Percentiles rank a stretch among this genome's conserved stretches.
Conservation (phyloP, 305 asterid genomes). For the Fraxinus greggii region DNA sequence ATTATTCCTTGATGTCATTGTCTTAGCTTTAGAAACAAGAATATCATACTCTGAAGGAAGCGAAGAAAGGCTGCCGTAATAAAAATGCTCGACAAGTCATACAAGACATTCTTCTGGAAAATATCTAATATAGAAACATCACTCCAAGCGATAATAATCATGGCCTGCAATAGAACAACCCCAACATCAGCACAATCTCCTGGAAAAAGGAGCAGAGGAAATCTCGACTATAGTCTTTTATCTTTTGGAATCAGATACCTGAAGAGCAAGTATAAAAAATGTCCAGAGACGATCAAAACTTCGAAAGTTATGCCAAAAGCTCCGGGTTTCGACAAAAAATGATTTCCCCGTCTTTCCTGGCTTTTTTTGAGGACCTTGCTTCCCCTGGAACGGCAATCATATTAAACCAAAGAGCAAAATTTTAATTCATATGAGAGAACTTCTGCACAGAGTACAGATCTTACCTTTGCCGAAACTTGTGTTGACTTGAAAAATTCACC, state of each 20-base stretch:
- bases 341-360: slow-evolving; percentile 78
- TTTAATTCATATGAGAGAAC: slow-evolving; percentile 14
- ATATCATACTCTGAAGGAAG: slow-evolving; percentile 75
- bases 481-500: slow-evolving; percentile 89
- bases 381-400: slow-evolving; percentile 59
- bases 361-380: slow-evolving; percentile 39
- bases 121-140: slow-evolving; percentile 56
- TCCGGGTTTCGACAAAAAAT: slow-evolving; percentile 87
- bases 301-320: slow-evolving; percentile 96
- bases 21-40: slow-evolving; percentile 22
- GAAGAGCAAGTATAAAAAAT: slow-evolving; percentile 76
- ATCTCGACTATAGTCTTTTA: neutral
- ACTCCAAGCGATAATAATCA: slow-evolving; percentile 84
- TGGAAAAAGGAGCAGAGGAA: slow-evolving; percentile 16
- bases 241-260: slow-evolving; percentile 48
- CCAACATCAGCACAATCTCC: slow-evolving; percentile 30
- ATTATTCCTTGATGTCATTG: neutral
- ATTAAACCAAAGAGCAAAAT: slow-evolving; percentile 32
- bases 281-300: slow-evolving; percentile 99
- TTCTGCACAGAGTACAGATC: slow-evolving; percentile 16
- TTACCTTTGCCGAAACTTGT: slow-evolving; percentile 54
- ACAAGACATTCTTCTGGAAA: slow-evolving; percentile 58
- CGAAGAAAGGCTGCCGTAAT: slow-evolving; percentile 94
- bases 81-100: slow-evolving; percentile 77
- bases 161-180: slow-evolving; percentile 53